Evolutionary conservation across 164 flowering plant species (phyloP).

Genomic region (Berberis thunbergii): DNA sequence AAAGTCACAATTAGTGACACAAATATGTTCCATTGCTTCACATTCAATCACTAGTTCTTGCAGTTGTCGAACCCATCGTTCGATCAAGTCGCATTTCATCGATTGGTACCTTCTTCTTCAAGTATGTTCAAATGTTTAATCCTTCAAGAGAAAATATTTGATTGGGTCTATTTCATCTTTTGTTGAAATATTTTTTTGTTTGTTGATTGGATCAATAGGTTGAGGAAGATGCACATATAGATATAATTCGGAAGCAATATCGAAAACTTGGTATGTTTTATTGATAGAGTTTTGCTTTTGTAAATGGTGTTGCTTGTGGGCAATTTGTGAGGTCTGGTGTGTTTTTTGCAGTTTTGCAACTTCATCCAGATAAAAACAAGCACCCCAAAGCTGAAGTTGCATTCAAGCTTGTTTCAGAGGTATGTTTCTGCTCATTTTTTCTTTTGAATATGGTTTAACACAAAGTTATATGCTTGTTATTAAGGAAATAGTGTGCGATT

Average conservation of each 20-base stretch:
- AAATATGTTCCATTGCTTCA: conserved; percentile 48
- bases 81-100: conserved; percentile 28
- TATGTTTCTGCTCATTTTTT: conserved; percentile 4
- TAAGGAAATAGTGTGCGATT: not conserved
- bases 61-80: conserved; percentile 2
- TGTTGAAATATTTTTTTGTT: not conserved
- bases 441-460: not conserved
- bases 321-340: not conserved
- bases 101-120: conserved; percentile 80
- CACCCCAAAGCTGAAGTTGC: conserved; percentile 84
- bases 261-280: conserved; percentile 47
- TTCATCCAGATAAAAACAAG: conserved; percentile 90
- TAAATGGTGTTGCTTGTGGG: not conserved
- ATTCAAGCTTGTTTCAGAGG: conserved; percentile 86
- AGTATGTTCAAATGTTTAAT: conserved; percentile 29
- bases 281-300: not conserved
- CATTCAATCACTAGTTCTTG: conserved; percentile 14
- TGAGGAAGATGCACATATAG: conserved; percentile 17
- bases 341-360: conserved; percentile 57
- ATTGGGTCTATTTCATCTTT: not conserved
- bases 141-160: not conserved
- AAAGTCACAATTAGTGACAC: conserved; percentile 43
- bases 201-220: not conserved
- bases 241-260: conserved; percentile 51
- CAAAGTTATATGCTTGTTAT: no score